These are phyloP conservation scores for Neoscytalidium dimidiatum DNA, from an alignment of 2,329 filamentous ascomycete genomes.

Conservation along the genomic window DNA sequence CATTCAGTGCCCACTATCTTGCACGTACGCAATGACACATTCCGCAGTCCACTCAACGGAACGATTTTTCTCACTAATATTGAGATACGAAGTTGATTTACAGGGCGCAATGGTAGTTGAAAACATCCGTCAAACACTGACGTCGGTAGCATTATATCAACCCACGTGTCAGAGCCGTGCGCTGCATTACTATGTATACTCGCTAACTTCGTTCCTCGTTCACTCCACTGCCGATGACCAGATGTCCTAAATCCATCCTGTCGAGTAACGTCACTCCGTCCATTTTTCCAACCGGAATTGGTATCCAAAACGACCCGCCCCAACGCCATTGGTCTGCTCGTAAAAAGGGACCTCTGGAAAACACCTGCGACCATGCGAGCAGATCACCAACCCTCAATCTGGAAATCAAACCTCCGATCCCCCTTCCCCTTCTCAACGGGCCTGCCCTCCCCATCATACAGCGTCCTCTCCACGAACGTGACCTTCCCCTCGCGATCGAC, in stretches of 20 bases:
- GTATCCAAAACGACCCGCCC: neutral
- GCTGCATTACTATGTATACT: neutral
- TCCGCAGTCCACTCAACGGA: too few species aligned
- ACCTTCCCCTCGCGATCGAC: slow-evolving; percentile 57
- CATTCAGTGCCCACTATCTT: too few species aligned
- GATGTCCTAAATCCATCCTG: neutral
- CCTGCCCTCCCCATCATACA: slow-evolving; percentile 57
- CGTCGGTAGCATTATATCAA: too few species aligned
- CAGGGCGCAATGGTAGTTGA: too few species aligned
- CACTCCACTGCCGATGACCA: neutral
- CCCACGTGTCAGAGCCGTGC: too few species aligned
- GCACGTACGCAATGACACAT: too few species aligned
- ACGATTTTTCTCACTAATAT: too few species aligned
- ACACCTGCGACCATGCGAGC: neutral
- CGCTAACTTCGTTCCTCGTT: too few species aligned
- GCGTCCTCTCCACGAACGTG: slow-evolving; percentile 63
- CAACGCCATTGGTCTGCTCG: neutral
- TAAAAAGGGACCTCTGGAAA: neutral
- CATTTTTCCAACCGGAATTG: neutral
- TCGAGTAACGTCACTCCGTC: neutral
- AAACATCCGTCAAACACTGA: too few species aligned
- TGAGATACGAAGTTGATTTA: too few species aligned
- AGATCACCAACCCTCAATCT: slow-evolving; percentile 46
- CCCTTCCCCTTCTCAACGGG: slow-evolving; percentile 48
- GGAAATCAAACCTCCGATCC: slow-evolving; percentile 51